Conservation (phyloP, 202 grass and related monocot genomes). For the Elaeis oleifera region DNA sequence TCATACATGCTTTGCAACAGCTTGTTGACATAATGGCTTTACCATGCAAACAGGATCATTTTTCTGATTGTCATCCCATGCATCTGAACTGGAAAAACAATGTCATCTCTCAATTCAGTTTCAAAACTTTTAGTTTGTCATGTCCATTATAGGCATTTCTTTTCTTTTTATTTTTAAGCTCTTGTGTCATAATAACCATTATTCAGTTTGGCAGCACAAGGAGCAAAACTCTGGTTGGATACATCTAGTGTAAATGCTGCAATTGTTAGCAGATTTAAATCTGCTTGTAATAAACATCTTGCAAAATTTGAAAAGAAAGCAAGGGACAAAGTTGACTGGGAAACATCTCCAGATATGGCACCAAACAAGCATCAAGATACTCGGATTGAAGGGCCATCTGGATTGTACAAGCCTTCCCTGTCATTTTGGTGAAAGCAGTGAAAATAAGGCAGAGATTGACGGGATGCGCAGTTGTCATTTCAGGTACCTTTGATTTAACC, state of each 20-base stretch:
- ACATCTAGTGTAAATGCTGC: slow-evolving; percentile 87
- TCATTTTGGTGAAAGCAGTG: slow-evolving; percentile 67
- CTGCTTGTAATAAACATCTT: slow-evolving; percentile 36
- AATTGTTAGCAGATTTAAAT: slow-evolving; percentile 64
- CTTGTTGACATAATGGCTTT: too few relatives aligned
- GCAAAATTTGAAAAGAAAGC: slow-evolving; percentile 23
- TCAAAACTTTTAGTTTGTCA: not conserved
- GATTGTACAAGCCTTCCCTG: slow-evolving; percentile 58
- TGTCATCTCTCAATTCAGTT: too few relatives aligned
- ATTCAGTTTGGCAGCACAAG: slow-evolving; percentile 66
- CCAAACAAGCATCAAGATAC: slow-evolving; percentile 18
- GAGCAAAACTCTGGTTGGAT: slow-evolving; percentile 82
- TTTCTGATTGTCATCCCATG: too few relatives aligned
- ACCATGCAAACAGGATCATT: too few relatives aligned
- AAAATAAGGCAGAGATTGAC: slow-evolving; percentile 86
- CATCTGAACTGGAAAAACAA: too few relatives aligned
- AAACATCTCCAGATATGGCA: slow-evolving; percentile 8
- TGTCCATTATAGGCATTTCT: not conserved
- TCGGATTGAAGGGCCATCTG: slow-evolving; percentile 32
- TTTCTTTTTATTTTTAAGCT: slow-evolving; percentile 6
- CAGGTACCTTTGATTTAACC: slow-evolving; percentile 47
- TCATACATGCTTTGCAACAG: too few relatives aligned
- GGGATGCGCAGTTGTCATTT: slow-evolving; percentile 83
- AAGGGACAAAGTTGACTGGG: slow-evolving; percentile 17
- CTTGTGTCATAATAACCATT: not conserved